Conservation (phyloP, 108 stramenopile genomes). For the Conticribra guillardii region DNA sequence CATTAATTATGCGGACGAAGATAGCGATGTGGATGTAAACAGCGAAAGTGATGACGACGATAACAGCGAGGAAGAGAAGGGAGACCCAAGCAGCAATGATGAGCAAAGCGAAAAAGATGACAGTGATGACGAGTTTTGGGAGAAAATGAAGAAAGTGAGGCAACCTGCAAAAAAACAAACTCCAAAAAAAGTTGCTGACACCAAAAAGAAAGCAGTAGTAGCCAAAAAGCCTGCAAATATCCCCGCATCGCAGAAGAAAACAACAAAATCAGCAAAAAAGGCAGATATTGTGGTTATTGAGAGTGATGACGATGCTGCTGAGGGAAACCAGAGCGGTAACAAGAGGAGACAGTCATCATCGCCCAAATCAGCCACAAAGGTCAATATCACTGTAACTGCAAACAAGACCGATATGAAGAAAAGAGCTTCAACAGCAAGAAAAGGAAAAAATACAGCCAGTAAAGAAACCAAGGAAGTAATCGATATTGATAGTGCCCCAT, state of each 20-base stretch:
- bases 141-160: neutral
- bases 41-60: slow-evolving; percentile 1
- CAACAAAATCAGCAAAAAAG: slow-evolving; percentile 12
- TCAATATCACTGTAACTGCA: neutral
- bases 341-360: slow-evolving; percentile 1
- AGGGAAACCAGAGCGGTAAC: neutral
- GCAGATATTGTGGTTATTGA: slow-evolving; percentile 3
- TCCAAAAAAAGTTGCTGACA: slow-evolving; percentile 2
- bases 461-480: slow-evolving; percentile 13
- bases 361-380: neutral
- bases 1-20: slow-evolving; percentile 48
- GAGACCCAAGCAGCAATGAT: too few species aligned
- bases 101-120: neutral
- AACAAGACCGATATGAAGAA: neutral
- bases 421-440: neutral
- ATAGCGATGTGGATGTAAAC: slow-evolving; percentile 23
- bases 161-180: neutral
- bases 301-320: slow-evolving; percentile 19
- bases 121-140: neutral
- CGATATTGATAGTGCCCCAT: slow-evolving; percentile 16
- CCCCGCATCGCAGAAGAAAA: neutral
- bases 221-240: neutral
- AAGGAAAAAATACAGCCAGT: slow-evolving; percentile 11
- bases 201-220: too few species aligned
- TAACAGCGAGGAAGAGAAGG: slow-evolving; percentile 1